Conservation (phyloP, 257 asterid species). For the Osmanthus fragrans region DNA sequence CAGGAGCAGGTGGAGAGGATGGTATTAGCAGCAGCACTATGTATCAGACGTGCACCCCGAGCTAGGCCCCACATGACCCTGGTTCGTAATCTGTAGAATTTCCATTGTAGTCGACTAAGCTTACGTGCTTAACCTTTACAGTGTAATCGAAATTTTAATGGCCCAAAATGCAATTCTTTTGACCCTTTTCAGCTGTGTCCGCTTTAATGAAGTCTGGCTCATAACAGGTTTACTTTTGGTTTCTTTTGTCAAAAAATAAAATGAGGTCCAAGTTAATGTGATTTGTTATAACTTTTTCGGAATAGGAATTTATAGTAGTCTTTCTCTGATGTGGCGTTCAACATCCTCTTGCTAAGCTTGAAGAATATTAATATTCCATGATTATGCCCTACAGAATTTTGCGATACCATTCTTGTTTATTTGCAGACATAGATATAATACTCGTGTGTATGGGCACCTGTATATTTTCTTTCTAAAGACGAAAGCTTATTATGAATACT, state of each 20-base stretch:
- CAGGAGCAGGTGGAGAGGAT: conserved; percentile 71
- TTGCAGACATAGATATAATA: too few relatives aligned
- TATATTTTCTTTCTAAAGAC: background rate
- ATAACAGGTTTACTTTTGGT: background rate
- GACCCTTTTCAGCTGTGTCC: background rate
- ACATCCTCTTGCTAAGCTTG: background rate
- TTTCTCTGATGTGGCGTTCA: background rate
- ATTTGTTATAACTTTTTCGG: background rate
- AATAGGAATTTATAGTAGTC: background rate
- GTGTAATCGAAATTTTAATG: background rate
- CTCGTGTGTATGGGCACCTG: background rate
- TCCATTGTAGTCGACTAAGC: background rate
- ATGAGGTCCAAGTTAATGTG: background rate
- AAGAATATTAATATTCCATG: background rate
- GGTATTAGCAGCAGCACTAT: conserved; percentile 86
- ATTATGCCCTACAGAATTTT: background rate
- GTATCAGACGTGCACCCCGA: conserved; percentile 81
- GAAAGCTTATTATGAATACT: background rate
- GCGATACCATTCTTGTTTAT: too few relatives aligned
- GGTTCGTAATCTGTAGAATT: conserved; percentile 44
- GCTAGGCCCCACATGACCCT: conserved; percentile 90
- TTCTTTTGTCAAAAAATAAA: background rate
- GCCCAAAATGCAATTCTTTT: background rate
- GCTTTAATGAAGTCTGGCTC: background rate
- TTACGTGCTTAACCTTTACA: background rate